phyloP scores from a whole-genome alignment of 2,329 filamentous ascomycete genomes.

The Fusarium vanettenii region DNA sequence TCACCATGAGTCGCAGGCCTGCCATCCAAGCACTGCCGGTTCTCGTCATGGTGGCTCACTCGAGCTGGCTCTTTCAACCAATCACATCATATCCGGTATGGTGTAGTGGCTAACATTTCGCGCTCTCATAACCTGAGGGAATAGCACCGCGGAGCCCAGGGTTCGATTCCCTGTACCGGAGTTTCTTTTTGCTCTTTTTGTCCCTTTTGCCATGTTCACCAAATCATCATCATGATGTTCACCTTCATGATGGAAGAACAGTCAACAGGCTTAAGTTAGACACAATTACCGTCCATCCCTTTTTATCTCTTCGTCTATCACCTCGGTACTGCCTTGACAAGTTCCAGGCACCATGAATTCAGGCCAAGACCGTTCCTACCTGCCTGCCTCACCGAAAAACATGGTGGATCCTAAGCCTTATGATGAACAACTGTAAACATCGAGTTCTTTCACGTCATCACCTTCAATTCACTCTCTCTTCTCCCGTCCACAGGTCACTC shows the following conservation, averaged over 20 bases:
- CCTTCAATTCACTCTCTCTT: neutral
- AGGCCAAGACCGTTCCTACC: too few species aligned
- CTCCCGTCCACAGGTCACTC: neutral
- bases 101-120: constrained; percentile 51
- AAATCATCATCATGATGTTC: too few species aligned
- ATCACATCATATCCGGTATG: constrained; percentile 44
- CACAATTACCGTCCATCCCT: too few species aligned
- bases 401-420: neutral
- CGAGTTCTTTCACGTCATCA: neutral
- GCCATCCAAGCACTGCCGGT: fast-evolving
- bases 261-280: too few species aligned
- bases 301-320: too few species aligned
- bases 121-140: constrained; percentile 40
- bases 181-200: neutral
- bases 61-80: neutral
- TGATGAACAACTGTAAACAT: neutral
- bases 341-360: too few species aligned
- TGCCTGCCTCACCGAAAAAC: neutral
- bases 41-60: neutral
- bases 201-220: too few species aligned
- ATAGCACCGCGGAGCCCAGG: neutral
- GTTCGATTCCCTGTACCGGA: constrained; percentile 2
- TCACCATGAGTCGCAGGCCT: neutral
- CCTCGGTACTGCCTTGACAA: too few species aligned
- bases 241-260: too few species aligned